A percentile compares a stretch with the other conserved stretches of the same genome.
phyloP scores from a whole-genome alignment of 179 eudicot species.

The Spinacia oleracea region DNA sequence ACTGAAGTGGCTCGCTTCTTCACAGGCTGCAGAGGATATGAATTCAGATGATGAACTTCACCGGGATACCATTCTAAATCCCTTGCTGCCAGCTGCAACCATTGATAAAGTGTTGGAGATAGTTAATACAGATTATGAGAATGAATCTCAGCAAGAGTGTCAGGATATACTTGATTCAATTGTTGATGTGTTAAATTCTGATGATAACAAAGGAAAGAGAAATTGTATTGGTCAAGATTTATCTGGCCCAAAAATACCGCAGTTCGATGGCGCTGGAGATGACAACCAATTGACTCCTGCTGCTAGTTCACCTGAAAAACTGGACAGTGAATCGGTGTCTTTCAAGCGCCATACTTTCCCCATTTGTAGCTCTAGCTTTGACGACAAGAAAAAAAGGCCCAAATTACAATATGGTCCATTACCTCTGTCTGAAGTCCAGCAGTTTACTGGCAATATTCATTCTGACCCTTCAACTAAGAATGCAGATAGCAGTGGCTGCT shows the following conservation, averaged over 20 bases:
- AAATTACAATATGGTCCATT: constrained; percentile 59
- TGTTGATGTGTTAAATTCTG: constrained; percentile 38
- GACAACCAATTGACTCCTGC: constrained; percentile 36
- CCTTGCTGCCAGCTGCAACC: constrained; percentile 66
- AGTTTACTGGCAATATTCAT: constrained; percentile 28
- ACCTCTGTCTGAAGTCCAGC: constrained; percentile 50
- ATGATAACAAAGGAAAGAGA: constrained; percentile 33
- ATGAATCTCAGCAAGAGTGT: constrained; percentile 89
- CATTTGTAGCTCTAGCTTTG: constrained; percentile 33
- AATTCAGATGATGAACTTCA: constrained; percentile 90
- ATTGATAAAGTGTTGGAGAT: constrained; percentile 72
- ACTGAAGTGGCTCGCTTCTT: constrained; percentile 93
- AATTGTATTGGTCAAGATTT: constrained; percentile 29
- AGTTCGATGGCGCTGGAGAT: constrained; percentile 73
- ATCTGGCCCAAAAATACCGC: constrained; percentile 48
- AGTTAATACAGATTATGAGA: constrained; percentile 72
- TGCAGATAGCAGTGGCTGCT: constrained; percentile 27
- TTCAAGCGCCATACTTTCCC: constrained; percentile 26
- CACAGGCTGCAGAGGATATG: constrained; percentile 87
- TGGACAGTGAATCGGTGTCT: constrained; percentile 30
- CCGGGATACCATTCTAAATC: constrained; percentile 64
- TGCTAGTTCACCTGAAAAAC: constrained; percentile 34
- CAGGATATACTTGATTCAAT: constrained; percentile 96
- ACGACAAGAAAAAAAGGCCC: constrained; percentile 39
- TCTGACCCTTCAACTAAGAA: constrained; percentile 18